Base-by-base conservation (phyloP, 768 basidiomycete species). In the Serpula lacrymans region DNA sequence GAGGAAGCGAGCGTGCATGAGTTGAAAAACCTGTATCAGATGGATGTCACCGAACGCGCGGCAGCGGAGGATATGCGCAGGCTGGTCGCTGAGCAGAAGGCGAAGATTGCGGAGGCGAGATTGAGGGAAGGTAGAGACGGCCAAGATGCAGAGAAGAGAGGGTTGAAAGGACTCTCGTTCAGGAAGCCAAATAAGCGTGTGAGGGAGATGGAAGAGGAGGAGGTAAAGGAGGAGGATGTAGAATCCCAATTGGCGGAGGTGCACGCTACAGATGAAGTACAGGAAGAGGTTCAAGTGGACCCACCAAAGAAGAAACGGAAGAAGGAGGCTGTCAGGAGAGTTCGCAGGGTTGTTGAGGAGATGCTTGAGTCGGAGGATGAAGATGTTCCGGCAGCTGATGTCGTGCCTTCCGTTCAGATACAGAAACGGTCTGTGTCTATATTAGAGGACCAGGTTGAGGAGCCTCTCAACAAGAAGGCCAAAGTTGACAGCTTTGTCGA, bases 351-450 rank as follows among this genome's bases (percentile, higher is more conserved):
- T 26, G 49, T 60, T 23, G 69, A 69, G 29, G 63, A 65, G 25
- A 72, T 80, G 29, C 48, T 77, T 28, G 84, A 83, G 65, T 78
- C 75, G 5, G 84, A 84, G 51, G 76, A 77, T 27, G 84, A 83
- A 40, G 71, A 69, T 16, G 63, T 50, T 9, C 41, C 51, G 20
- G 62, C 51, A 9, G 51, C 63, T 1, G 61, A 65, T 27, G 22
- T 17, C 5, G 16, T n/a, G n/a, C n/a, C n/a, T n/a, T n/a, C 26
- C 16, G 55, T 63, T 26, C 57, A 48, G 20, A 53, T 50, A 24
- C 69, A 67, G 34, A 79, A 80, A 47, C 68, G 78, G n/a, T 48
- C 59, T 27, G 60, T 58, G 6, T 72, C 69, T 5, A n/a, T n/a
- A n/a, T n/a, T n/a, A n/a, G 75, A 72, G 31, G 69, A 65, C 10